Percentiles rank a stretch among this genome's conserved stretches.
Evolutionary conservation across 1,284 basidiomycete genomes (phyloP).

Genomic region (Pascua sp.): DNA sequence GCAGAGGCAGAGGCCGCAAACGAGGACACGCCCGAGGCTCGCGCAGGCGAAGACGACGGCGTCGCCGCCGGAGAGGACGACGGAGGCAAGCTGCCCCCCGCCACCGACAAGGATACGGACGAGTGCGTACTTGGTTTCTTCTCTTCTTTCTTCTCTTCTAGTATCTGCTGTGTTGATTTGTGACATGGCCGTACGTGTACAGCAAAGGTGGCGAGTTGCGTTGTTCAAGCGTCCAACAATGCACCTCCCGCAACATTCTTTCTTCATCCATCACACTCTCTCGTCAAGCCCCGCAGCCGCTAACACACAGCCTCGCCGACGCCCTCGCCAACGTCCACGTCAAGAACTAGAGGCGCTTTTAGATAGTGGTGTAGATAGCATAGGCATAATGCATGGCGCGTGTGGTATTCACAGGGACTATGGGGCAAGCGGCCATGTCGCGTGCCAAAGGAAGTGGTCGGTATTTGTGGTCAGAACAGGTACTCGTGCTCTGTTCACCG

Average conservation of each 20-base stretch:
- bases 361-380: not conserved
- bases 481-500: too few species aligned
- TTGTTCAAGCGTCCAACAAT: too few species aligned
- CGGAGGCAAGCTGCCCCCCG: conserved; percentile 28
- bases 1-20: conserved; percentile 45
- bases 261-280: too few species aligned
- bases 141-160: not conserved
- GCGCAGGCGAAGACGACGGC: conserved; percentile 34
- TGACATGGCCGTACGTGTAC: too few species aligned
- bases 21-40: conserved; percentile 47
- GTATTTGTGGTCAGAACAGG: too few species aligned
- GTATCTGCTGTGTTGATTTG: too few species aligned
- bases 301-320: conserved; percentile 37
- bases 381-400: too few species aligned
- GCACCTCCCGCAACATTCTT: too few species aligned
- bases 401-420: too few species aligned
- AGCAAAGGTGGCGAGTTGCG: too few species aligned
- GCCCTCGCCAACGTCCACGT: conserved; percentile 35
- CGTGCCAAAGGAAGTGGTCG: too few species aligned
- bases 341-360: conserved; percentile 13
- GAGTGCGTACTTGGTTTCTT: conserved; percentile 30
- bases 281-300: not conserved
- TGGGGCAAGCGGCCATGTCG: too few species aligned
- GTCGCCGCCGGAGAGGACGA: conserved; percentile 35
- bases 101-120: conserved; percentile 37